Evolutionary conservation across 495 filamentous ascomycete genomes (phyloP).

Genomic region (Amphirosellinia nigrospora): DNA sequence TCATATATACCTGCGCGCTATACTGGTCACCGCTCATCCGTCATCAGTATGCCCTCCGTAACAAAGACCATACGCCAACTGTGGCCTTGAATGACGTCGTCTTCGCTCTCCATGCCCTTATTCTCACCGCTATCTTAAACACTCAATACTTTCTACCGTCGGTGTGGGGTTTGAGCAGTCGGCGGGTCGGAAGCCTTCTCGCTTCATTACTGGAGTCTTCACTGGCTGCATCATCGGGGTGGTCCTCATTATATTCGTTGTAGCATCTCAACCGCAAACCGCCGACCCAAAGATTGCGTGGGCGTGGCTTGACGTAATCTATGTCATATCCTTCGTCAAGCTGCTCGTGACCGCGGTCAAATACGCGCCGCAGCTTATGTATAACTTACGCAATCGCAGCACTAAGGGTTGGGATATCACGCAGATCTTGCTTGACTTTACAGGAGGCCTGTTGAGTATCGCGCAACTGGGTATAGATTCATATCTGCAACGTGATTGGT

Average conservation of each 20-base stretch:
- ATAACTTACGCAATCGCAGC: slow-evolving; percentile 81
- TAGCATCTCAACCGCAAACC: slow-evolving; percentile 57
- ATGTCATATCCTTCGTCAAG: slow-evolving; percentile 84
- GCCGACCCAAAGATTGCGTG: slow-evolving; percentile 50
- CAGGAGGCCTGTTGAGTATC: slow-evolving; percentile 82
- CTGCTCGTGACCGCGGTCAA: slow-evolving; percentile 88
- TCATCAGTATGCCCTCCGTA: slow-evolving; percentile 81
- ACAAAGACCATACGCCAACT: slow-evolving; percentile 74
- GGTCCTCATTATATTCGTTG: slow-evolving; percentile 59
- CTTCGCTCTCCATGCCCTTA: slow-evolving; percentile 78
- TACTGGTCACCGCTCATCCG: slow-evolving; percentile 80
- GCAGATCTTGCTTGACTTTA: slow-evolving; percentile 84
- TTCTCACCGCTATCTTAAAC: slow-evolving; percentile 69
- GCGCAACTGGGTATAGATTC: slow-evolving; percentile 84
- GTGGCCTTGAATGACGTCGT: slow-evolving; percentile 89
- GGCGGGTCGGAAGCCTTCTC: slow-evolving; percentile 61
- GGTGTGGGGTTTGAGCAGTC: slow-evolving; percentile 74
- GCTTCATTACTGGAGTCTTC: slow-evolving; percentile 68
- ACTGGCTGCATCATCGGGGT: slow-evolving; percentile 69
- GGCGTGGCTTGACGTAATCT: slow-evolving; percentile 64
- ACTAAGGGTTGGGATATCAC: slow-evolving; percentile 87
- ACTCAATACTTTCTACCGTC: slow-evolving; percentile 74
- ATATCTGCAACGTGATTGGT: slow-evolving; percentile 84
- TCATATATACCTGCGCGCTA: slow-evolving; percentile 72
- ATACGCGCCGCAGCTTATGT: slow-evolving; percentile 84